These are phyloP conservation scores for Suhomyces choctaworum DNA, from an alignment of 1,139 yeast species.

Conservation along the genomic window DNA sequence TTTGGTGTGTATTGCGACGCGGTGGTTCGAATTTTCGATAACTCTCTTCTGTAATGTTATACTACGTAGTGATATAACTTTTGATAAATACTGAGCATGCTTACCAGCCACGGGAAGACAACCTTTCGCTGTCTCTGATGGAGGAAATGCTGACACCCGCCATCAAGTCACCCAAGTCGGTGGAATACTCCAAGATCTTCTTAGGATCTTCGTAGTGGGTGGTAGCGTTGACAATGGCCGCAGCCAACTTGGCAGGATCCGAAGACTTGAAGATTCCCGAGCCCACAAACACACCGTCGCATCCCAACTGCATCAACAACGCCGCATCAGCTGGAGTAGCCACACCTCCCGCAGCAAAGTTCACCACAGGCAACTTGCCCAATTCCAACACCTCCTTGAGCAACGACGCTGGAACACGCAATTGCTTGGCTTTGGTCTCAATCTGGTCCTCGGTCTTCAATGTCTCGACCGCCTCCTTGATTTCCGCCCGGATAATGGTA, in stretches of 20 bases:
- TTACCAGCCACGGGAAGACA: slow-evolving; percentile 58
- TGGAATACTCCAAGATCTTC: slow-evolving; percentile 67
- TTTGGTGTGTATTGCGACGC: too few relatives aligned
- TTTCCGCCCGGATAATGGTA: slow-evolving; percentile 57
- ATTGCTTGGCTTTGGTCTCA: slow-evolving; percentile 50
- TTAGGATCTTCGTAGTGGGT: slow-evolving; percentile 69
- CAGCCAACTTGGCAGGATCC: slow-evolving; percentile 75
- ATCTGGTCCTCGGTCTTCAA: slow-evolving; percentile 48
- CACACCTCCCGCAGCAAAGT: slow-evolving; percentile 89
- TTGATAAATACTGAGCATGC: too few relatives aligned
- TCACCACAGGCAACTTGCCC: slow-evolving; percentile 73
- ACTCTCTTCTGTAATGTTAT: too few relatives aligned
- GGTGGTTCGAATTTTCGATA: too few relatives aligned
- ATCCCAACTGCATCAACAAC: slow-evolving; percentile 85
- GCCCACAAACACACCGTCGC: slow-evolving; percentile 91
- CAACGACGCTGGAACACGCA: slow-evolving; percentile 60
- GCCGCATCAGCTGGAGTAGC: slow-evolving; percentile 93
- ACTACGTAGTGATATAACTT: too few relatives aligned
- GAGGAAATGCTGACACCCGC: slow-evolving; percentile 62
- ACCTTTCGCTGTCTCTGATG: slow-evolving; percentile 48
- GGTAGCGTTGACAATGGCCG: slow-evolving; percentile 79
- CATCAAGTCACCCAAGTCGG: slow-evolving; percentile 78
- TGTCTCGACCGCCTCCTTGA: slow-evolving; percentile 43
- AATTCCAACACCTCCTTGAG: slow-evolving; percentile 52
- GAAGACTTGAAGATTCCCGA: slow-evolving; percentile 80